Base-by-base conservation (phyloP, 805 yeast genomes). In the Barnettozyma botsteinii region DNA sequence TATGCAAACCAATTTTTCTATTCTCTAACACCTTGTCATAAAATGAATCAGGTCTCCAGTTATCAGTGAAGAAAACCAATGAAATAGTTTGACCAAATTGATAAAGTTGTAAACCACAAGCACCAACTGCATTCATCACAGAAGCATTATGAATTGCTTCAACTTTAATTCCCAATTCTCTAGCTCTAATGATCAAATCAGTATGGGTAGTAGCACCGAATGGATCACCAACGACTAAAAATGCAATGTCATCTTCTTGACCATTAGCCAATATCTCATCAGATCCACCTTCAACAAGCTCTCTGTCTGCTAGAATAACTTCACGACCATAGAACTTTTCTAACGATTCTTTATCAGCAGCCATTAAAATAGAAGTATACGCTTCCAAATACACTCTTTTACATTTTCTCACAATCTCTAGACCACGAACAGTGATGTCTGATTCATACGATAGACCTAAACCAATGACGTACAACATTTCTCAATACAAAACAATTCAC, bases 141-240 rank as follows among this genome's bases (percentile, higher is more conserved):
- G 96, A 85, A 1, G 98, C 98, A 61, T 91, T 91, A 66, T 91
- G 98, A 45, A 91, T 77, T 29, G 84, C 74, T 57, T 85, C 94
- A 32, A 85, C 85, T 37, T 73, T 67, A 56, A 93, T 86, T 3
- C 77, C 77, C 45, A 80, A 70, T 61, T 85, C 96, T 51, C 95
- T 76, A 32, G 98, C 98, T 56, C 98, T 72, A 45, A 91, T 74
- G 31, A 89, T 86, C 47, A 91, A 71, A 65, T 93, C 98, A 0
- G 97, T 87, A 65, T 91, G 98, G 1, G 98, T 91, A 5, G 98
- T 91, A 24, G 98, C 98, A 25, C 98, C 98, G 57, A 87, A 91
- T 25, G 91, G 95, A 61, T 91, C 98, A 26, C 98, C 98, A 21
- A 91, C 98, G 17, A 93, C 98, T 48, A 93, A 70, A 52, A 91